phyloP scores from a whole-genome alignment of 73 alveolate genomes.

The Paramecium octaurelia region DNA sequence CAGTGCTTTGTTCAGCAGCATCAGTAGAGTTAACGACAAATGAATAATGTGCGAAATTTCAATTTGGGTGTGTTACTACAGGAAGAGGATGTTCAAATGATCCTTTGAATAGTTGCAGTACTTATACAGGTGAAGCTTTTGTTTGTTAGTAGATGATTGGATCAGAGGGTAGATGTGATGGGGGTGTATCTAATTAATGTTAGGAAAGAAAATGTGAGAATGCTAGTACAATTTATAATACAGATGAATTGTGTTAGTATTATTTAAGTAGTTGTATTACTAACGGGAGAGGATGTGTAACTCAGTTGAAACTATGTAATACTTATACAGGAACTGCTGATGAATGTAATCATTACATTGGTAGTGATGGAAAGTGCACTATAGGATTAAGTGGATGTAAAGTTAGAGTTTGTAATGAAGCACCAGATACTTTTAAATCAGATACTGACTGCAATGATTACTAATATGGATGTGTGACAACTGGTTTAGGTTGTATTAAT shows the following conservation, averaged over 20 bases:
- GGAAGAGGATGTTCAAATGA: background rate
- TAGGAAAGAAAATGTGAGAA: background rate
- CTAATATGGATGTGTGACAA: constrained; percentile 16
- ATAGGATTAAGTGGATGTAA: background rate
- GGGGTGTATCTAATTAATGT: background rate
- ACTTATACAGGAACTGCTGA: background rate
- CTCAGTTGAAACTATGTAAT: background rate
- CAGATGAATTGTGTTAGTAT: background rate
- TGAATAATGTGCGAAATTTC: background rate
- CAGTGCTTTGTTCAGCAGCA: background rate
- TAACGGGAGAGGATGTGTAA: constrained; percentile 17
- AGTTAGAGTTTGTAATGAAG: background rate
- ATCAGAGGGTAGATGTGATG: constrained; percentile 10
- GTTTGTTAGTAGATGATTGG: background rate
- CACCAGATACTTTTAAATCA: background rate
- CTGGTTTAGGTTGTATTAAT: background rate
- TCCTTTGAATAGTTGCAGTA: background rate
- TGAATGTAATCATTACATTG: background rate
- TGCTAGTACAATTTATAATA: background rate
- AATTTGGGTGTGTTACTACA: background rate
- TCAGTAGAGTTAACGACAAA: background rate
- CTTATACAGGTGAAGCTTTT: background rate
- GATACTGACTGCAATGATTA: background rate
- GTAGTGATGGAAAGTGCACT: constrained; percentile 24
- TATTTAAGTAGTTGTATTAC: background rate